Base-by-base conservation (phyloP, 345 rosid genomes). In the Clausena lansium region DNA sequence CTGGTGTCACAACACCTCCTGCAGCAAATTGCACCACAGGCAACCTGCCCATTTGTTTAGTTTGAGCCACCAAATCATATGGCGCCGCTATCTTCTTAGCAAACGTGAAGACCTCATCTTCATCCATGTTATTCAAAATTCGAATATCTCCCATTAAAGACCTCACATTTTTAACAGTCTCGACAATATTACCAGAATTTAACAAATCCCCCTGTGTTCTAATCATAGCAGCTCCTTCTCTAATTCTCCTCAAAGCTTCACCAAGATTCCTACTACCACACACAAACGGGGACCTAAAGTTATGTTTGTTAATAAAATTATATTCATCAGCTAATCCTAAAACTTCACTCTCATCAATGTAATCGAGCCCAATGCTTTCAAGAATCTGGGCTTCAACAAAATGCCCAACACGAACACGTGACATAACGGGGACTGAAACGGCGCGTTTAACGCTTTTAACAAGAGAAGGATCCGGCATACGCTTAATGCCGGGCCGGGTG, bases 361-460 rank as follows among this genome's bases (percentile, higher is more conserved):
- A 87, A 75, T 88, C 91, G 9, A 89, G 84, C 4, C 83, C 89
- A 54, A 83, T 69, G 24, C 85, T 84, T 67, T 90, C 95, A 71
- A 93, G 79, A 61, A 91, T 86, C 90, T 91, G 91, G 50, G 93
- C 92, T 61, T 91, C 96, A 8, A 91, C 92, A 76, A 88, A 87
- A 82, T 91, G 95, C 57, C 95, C 90, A 32, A 84, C 86, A 14
- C 89, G 89, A 30, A 88, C 89, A 6, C 84, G 88, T 13, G 89
- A 89, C 74, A 91, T 86, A 60, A 85, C 89, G 2, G 93, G 93
- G 28, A 92, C 78, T 13, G 92, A 81, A n/a, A 92, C 86, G 1
- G 83, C 84, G 19, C 77, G 81, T 81, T 90, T 90, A 67, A 88
- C 82, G 24, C 83, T 84, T 82, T 83, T 87, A 58, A 88, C 74